These are phyloP conservation scores for Penicillium aurantiogriseum DNA, from an alignment of 2,329 filamentous ascomycete genomes.

Conservation along the genomic window DNA sequence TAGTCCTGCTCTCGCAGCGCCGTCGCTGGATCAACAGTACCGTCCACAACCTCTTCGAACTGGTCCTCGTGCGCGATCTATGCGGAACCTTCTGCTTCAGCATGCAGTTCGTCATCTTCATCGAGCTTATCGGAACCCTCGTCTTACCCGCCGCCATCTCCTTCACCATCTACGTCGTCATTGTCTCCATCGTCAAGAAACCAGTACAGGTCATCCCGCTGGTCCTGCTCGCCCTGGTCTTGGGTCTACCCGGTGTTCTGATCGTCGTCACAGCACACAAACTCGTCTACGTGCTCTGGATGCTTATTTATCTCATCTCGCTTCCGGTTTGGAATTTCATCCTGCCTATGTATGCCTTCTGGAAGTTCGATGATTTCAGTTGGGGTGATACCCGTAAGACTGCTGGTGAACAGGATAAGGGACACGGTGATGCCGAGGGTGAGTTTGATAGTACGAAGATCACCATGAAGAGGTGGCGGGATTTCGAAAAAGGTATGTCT, in stretches of 20 bases:
- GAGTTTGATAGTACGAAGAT: conserved; percentile 99
- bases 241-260: conserved; percentile 87
- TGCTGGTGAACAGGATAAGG: conserved; percentile 85
- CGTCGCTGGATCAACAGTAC: conserved; percentile 99
- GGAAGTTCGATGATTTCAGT: conserved; percentile 99
- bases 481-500: conserved; percentile 75
- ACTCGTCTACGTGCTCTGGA: conserved; percentile 90
- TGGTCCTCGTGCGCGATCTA: conserved; percentile 89
- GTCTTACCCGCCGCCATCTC: conserved; percentile 94
- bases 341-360: conserved; percentile 89
- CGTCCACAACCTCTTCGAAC: conserved; percentile 96
- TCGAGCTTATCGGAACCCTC: conserved; percentile 90
- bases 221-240: conserved; percentile 81
- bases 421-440: conserved; percentile 77
- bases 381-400: conserved; percentile 99
- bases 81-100: conserved; percentile 99
- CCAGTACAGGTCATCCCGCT: conserved; percentile 86
- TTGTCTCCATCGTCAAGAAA: conserved; percentile 76
- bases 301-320: conserved; percentile 91
- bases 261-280: conserved; percentile 93
- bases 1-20: conserved; percentile 87
- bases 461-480: conserved; percentile 97
- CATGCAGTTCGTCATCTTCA: conserved; percentile 98
- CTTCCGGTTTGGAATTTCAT: conserved; percentile 98
- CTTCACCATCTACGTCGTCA: conserved; percentile 93